These are phyloP conservation scores for Ogataea saltuana DNA, from an alignment of 805 yeast genomes.

Conservation along the genomic window DNA sequence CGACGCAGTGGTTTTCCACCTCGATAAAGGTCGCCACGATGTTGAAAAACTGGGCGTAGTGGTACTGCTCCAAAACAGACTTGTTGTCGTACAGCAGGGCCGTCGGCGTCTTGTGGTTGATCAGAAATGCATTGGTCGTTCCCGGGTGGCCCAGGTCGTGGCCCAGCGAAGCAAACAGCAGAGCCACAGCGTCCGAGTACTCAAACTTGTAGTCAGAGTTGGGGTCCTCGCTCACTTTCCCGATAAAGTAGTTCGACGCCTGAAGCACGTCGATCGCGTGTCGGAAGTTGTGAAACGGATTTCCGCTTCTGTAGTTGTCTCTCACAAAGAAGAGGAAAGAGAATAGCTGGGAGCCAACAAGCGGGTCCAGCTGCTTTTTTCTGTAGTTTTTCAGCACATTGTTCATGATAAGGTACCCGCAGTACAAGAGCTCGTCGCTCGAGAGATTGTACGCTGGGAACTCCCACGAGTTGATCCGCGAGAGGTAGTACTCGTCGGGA, in stretches of 20 bases:
- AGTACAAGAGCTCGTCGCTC: conserved; percentile 64
- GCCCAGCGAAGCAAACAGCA: conserved; percentile 82
- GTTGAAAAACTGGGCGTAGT: conserved; percentile 60
- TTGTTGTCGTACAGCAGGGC: conserved; percentile 60
- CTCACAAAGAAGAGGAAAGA: conserved; percentile 67
- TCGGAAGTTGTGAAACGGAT: conserved; percentile 92
- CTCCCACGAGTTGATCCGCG: conserved; percentile 57
- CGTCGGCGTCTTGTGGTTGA: conserved; percentile 59
- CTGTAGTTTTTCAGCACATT: background rate
- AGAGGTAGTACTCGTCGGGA: conserved; percentile 27
- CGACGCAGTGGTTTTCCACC: conserved; percentile 5
- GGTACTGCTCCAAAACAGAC: conserved; percentile 82
- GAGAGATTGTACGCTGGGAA: conserved; percentile 68
- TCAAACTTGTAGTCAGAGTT: conserved; percentile 16
- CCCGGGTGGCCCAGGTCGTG: conserved; percentile 99
- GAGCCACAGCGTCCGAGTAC: conserved; percentile 49
- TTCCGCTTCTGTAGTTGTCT: conserved; percentile 78
- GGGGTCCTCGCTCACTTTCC: conserved; percentile 11
- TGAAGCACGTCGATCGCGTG: conserved; percentile 96
- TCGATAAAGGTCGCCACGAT: conserved; percentile 31
- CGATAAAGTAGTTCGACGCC: conserved; percentile 70
- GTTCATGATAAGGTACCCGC: conserved; percentile 56
- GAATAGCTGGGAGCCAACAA: conserved; percentile 45
- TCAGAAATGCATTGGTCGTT: conserved; percentile 75
- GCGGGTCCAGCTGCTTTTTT: background rate